Conservation (phyloP, 345 rosid species). For the Xanthoceras sorbifolium region DNA sequence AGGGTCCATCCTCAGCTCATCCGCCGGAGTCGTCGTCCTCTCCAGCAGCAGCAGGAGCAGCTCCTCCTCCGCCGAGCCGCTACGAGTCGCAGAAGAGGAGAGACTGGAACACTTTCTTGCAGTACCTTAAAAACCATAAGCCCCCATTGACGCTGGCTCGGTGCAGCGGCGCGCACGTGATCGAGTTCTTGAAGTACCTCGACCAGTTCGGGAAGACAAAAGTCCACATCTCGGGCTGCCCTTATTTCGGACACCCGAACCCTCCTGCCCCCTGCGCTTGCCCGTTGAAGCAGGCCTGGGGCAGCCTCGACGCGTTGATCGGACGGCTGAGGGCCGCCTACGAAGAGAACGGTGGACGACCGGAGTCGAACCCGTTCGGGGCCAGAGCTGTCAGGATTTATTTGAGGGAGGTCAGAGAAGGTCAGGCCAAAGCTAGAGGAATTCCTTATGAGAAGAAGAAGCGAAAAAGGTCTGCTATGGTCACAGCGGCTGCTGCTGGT, state of each 20-base stretch:
- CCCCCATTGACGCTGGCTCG: slow-evolving; percentile 59
- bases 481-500: slow-evolving; percentile 19
- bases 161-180: slow-evolving; percentile 73
- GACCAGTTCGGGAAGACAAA: slow-evolving; percentile 80
- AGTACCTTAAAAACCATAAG: slow-evolving; percentile 66
- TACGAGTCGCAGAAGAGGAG: slow-evolving; percentile 73
- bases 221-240: slow-evolving; percentile 59
- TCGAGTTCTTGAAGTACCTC: slow-evolving; percentile 67
- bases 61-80: slow-evolving; percentile 45
- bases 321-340: slow-evolving; percentile 79
- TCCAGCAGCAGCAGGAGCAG: slow-evolving; percentile 7
- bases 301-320: slow-evolving; percentile 75
- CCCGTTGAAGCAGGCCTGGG: slow-evolving; percentile 77
- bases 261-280: slow-evolving; percentile 70
- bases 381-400: slow-evolving; percentile 72
- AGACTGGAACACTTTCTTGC: slow-evolving; percentile 78
- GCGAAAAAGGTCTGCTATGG: slow-evolving; percentile 48
- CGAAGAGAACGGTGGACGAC: slow-evolving; percentile 68
- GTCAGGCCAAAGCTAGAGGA: slow-evolving; percentile 76
- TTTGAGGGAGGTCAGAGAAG: slow-evolving; percentile 63
- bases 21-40: slow-evolving; percentile 20
- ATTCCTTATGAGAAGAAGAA: slow-evolving; percentile 76
- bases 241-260: slow-evolving; percentile 59
- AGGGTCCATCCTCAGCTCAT: slow-evolving; percentile 23
- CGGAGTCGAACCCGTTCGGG: slow-evolving; percentile 66